Conservation (phyloP, 225 moss, liverwort and hornwort genomes). For the Pleurozium schreberi region DNA sequence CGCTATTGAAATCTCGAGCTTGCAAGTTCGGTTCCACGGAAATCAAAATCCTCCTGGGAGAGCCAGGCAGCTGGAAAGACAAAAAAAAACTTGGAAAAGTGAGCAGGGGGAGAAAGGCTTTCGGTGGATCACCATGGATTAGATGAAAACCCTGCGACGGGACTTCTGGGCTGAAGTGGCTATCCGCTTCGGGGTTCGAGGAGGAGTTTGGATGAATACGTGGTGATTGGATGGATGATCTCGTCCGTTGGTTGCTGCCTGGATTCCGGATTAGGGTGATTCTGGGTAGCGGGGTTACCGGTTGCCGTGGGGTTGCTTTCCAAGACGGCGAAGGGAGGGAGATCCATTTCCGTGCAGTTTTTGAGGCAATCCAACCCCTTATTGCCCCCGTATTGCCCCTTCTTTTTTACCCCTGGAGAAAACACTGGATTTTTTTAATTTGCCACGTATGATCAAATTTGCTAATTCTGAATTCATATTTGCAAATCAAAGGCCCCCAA, state of each 20-base stretch:
- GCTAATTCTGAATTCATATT: too few relatives aligned
- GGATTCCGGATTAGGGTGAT: neutral
- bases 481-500: too few relatives aligned
- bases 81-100: neutral
- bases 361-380: too few relatives aligned
- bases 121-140: neutral
- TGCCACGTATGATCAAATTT: too few relatives aligned
- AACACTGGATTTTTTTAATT: too few relatives aligned
- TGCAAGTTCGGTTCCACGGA: neutral
- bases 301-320: neutral
- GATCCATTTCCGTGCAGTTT: neutral
- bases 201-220: neutral
- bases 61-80: neutral
- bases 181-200: neutral
- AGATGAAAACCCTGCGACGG: neutral
- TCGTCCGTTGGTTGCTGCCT: too few relatives aligned
- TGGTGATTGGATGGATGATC: neutral
- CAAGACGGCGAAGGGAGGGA: too few relatives aligned
- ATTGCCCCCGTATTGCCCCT: too few relatives aligned
- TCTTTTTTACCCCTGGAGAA: too few relatives aligned
- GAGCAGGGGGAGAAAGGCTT: neutral
- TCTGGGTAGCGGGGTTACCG: neutral
- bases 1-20: neutral
- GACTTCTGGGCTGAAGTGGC: neutral
- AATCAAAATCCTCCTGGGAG: neutral